Evolutionary conservation across 805 yeast species (phyloP).

Genomic region (Komagataella mondaviorum): DNA sequence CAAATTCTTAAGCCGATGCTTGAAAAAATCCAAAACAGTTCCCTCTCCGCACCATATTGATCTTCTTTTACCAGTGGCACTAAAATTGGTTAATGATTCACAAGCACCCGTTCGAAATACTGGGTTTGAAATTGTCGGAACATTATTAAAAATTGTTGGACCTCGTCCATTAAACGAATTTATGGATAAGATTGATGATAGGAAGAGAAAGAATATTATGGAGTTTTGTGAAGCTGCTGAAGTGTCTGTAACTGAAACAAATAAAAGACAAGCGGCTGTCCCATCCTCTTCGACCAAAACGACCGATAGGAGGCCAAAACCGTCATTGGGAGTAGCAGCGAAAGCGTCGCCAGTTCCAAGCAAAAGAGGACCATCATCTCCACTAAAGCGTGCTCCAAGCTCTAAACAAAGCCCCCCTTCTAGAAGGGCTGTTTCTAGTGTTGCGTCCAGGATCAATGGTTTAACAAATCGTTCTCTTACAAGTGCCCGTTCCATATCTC

Average conservation of each 20-base stretch:
- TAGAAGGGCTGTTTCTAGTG: neutral
- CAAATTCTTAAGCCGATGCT: slow-evolving; percentile 47
- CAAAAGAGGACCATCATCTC: slow-evolving; percentile 61
- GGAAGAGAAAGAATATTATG: slow-evolving; percentile 49
- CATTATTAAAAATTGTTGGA: slow-evolving; percentile 73
- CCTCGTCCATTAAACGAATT: slow-evolving; percentile 47
- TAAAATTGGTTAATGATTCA: slow-evolving; percentile 66
- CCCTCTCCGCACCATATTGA: slow-evolving; percentile 47
- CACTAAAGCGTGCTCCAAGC: slow-evolving; percentile 28
- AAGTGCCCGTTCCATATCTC: neutral
- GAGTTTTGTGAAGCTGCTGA: slow-evolving; percentile 42
- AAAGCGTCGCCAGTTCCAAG: slow-evolving; percentile 30
- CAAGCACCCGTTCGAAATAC: slow-evolving; percentile 74
- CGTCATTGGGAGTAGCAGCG: neutral
- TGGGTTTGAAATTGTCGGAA: slow-evolving; percentile 69
- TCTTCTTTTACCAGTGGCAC: slow-evolving; percentile 36
- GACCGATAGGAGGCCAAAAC: neutral
- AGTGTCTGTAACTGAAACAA: slow-evolving; percentile 24
- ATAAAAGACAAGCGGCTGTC: slow-evolving; percentile 5
- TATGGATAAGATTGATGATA: slow-evolving; percentile 61
- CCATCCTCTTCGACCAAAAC: slow-evolving; percentile 1
- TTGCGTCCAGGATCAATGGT: neutral
- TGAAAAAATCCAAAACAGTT: slow-evolving; percentile 30
- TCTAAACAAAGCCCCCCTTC: slow-evolving; percentile 4
- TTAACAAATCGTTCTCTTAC: slow-evolving; percentile 1